phyloP scores from a whole-genome alignment of 164 flowering plant genomes.

The Nymphaea thermarum region DNA sequence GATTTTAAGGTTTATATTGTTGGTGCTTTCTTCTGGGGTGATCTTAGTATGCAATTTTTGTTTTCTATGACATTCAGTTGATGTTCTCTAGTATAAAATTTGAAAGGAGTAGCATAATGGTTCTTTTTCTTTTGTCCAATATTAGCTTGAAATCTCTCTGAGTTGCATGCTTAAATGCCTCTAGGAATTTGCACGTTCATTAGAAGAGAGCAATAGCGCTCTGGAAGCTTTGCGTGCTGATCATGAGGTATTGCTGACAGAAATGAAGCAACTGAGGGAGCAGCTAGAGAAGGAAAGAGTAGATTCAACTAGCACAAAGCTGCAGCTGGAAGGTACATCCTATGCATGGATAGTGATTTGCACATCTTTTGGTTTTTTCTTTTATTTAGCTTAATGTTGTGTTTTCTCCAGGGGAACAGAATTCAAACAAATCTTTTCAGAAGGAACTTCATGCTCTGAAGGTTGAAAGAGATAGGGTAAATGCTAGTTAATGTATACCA shows the following conservation, averaged over 20 bases:
- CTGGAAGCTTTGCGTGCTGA: constrained; percentile 36
- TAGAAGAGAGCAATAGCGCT: constrained; percentile 54
- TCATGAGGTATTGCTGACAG: constrained; percentile 23
- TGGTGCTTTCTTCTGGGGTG: background rate
- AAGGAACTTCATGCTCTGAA: constrained; percentile 43
- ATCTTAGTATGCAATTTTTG: background rate
- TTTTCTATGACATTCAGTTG: background rate
- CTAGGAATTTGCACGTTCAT: constrained; percentile 66
- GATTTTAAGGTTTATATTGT: background rate
- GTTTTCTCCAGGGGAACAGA: constrained; percentile 43
- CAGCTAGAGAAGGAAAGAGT: constrained; percentile 60
- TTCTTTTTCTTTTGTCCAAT: too few relatives aligned
- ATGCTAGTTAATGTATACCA: constrained; percentile 10
- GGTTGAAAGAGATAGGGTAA: constrained; percentile 47
- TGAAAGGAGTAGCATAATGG: background rate
- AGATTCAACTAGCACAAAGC: constrained; percentile 20
- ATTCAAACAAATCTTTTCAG: constrained; percentile 35
- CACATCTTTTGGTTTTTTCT: background rate
- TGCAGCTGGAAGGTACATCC: constrained; percentile 47
- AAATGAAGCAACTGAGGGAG: constrained; percentile 34
- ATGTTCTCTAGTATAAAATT: background rate
- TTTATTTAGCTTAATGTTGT: background rate
- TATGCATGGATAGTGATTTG: background rate
- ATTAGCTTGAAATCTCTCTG: background rate
- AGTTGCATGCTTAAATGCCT: constrained; percentile 19